phyloP scores from a whole-genome alignment of 1,139 yeast species.

The Candida pseudoviswanathii region DNA sequence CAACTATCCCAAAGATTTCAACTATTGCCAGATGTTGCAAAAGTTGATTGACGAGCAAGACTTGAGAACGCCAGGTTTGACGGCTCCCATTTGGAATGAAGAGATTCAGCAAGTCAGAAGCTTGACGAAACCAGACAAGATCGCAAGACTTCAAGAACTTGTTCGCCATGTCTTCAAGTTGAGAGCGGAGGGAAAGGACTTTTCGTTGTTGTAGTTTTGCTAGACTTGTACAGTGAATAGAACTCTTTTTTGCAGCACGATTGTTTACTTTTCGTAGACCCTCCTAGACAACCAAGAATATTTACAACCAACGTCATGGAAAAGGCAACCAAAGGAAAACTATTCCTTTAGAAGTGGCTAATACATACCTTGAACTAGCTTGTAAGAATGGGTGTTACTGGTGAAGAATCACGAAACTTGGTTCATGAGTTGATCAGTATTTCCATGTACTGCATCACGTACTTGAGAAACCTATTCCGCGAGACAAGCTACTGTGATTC shows the following conservation, averaged over 20 bases:
- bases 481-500: conserved; percentile 50
- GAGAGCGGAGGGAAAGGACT: conserved; percentile 21
- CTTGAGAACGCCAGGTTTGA: conserved; percentile 23
- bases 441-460: conserved; percentile 56
- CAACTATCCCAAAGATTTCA: conserved; percentile 31
- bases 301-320: background rate
- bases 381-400: conserved; percentile 19
- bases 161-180: conserved; percentile 23
- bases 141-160: conserved; percentile 20
- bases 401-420: conserved; percentile 36
- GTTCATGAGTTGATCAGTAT: conserved; percentile 46
- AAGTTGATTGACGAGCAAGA: conserved; percentile 20
- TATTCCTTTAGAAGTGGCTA: too few species aligned
- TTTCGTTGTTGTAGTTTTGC: conserved; percentile 7
- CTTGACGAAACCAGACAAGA: conserved; percentile 22
- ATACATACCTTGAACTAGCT: too few species aligned
- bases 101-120: conserved; percentile 20
- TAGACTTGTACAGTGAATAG: background rate
- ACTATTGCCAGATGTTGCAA: conserved; percentile 30
- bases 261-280: background rate
- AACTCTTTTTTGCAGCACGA: background rate
- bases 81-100: conserved; percentile 30
- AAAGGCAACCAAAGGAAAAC: conserved; percentile 1
- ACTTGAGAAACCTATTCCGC: conserved; percentile 51
- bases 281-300: background rate